Percentiles rank a stretch among this genome's conserved stretches.
phyloP scores from a whole-genome alignment of 768 basidiomycete genomes.

The Panellus pusillus region DNA sequence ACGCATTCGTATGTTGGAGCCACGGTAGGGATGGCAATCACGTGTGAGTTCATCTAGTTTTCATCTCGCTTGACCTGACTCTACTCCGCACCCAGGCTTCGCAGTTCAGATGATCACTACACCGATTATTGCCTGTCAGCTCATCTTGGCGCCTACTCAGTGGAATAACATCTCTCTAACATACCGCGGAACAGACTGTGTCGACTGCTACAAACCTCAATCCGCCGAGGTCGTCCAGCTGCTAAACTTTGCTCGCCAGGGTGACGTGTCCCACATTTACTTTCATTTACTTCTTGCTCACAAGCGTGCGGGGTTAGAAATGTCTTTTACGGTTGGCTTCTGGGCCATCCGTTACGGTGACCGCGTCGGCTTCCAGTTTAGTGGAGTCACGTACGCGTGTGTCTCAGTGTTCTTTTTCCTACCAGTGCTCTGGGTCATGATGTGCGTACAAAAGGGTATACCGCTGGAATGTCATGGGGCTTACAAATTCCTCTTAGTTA shows the following conservation, averaged over 20 bases:
- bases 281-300: too few species aligned
- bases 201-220: slow-evolving; percentile 25
- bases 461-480: not conserved
- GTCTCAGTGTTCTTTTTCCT: slow-evolving; percentile 19
- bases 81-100: slow-evolving; percentile 9
- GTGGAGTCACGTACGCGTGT: slow-evolving; percentile 18
- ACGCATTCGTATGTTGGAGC: slow-evolving; percentile 19
- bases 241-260: slow-evolving; percentile 22
- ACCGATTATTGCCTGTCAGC: slow-evolving; percentile 17
- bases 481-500: not conserved
- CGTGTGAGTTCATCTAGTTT: slow-evolving; percentile 8
- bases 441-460: slow-evolving; percentile 11
- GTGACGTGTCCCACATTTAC: not conserved
- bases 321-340: not conserved
- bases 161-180: not conserved
- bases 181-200: slow-evolving; percentile 3
- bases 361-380: slow-evolving; percentile 21
- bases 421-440: slow-evolving; percentile 19
- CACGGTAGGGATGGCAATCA: slow-evolving; percentile 19
- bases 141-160: not conserved
- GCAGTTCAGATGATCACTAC: slow-evolving; percentile 23
- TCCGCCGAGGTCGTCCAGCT: slow-evolving; percentile 21
- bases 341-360: slow-evolving; percentile 6
- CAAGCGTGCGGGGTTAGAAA: not conserved
- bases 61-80: not conserved